Percentiles rank a stretch among this genome's conserved stretches.
Conservation (phyloP, 257 asterid genomes). For the Solanum ossicruentum region DNA sequence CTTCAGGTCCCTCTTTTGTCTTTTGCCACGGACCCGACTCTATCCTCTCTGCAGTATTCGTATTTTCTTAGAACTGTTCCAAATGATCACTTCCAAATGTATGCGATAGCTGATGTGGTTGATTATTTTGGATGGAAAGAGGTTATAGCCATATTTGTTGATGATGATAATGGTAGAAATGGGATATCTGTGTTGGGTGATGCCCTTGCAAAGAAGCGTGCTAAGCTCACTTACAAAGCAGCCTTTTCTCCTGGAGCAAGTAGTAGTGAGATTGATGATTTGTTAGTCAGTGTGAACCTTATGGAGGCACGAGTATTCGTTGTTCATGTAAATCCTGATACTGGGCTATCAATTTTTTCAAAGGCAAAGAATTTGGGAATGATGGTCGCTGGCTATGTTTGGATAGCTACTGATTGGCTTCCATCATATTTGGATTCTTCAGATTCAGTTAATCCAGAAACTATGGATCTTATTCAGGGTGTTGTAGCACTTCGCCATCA, state of each 20-base stretch:
- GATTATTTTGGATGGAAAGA: conserved; percentile 52
- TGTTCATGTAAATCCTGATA: conserved; percentile 65
- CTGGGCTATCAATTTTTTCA: conserved; percentile 39
- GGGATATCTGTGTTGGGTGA: conserved; percentile 55
- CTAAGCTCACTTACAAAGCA: conserved; percentile 57
- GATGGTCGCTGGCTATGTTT: conserved; percentile 45
- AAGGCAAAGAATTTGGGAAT: conserved; percentile 48
- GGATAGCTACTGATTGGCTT: conserved; percentile 83
- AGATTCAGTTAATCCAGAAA: conserved; percentile 24
- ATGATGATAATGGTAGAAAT: conserved; percentile 61
- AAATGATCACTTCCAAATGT: conserved; percentile 51
- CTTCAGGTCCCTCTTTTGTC: conserved; percentile 62
- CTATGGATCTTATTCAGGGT: conserved; percentile 45
- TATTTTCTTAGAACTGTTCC: conserved; percentile 43
- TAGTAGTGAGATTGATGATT: conserved; percentile 21
- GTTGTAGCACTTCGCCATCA: conserved; percentile 54
- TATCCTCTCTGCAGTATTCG: conserved; percentile 52
- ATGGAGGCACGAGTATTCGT: conserved; percentile 59
- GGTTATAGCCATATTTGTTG: conserved; percentile 50
- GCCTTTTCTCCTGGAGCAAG: conserved; percentile 43
- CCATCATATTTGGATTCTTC: conserved; percentile 39
- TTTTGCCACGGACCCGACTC: conserved; percentile 65
- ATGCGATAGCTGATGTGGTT: conserved; percentile 48
- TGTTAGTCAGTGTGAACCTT: conserved; percentile 34
- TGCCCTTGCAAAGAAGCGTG: conserved; percentile 43